Conservation (phyloP, 2,329 filamentous ascomycete genomes). For the Fusarium solani-melongenae region DNA sequence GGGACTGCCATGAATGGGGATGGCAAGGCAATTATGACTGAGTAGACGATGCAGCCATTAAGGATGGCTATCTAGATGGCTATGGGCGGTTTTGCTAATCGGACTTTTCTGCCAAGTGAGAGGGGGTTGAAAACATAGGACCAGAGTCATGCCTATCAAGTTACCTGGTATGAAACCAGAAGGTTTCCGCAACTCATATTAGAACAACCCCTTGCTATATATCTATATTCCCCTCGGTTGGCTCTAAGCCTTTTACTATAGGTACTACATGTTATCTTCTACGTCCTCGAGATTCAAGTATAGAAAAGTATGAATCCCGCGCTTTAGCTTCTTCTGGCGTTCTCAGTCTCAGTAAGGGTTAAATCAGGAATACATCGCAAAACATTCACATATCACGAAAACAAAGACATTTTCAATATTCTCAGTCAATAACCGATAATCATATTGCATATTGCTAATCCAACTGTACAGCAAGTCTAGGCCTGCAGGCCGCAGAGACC, state of each 20-base stretch:
- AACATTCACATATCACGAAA: not conserved
- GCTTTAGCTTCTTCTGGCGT: not conserved
- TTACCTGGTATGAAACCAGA: not conserved
- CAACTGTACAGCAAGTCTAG: not conserved
- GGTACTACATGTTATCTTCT: not conserved
- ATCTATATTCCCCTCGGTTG: not conserved
- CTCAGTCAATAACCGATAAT: not conserved
- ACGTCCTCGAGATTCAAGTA: too few relatives aligned
- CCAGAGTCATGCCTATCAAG: not conserved
- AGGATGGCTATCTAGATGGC: not conserved
- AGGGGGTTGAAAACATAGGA: not conserved
- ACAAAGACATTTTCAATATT: not conserved
- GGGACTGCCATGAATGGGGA: not conserved
- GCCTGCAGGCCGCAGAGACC: not conserved
- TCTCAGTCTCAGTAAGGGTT: not conserved
- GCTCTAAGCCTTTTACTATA: not conserved
- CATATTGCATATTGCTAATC: not conserved
- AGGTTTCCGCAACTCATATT: not conserved
- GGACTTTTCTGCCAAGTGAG: not conserved
- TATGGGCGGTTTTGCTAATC: not conserved
- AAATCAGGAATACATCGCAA: not conserved
- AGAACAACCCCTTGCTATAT: not conserved
- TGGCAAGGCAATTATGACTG: not conserved
- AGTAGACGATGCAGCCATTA: not conserved
- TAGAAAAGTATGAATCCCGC: not conserved